A percentile compares a stretch with the other conserved stretches of the same genome.
These are phyloP conservation scores for Cystobasidium onofrii DNA, from an alignment of 768 basidiomycete species.

Conservation along the genomic window DNA sequence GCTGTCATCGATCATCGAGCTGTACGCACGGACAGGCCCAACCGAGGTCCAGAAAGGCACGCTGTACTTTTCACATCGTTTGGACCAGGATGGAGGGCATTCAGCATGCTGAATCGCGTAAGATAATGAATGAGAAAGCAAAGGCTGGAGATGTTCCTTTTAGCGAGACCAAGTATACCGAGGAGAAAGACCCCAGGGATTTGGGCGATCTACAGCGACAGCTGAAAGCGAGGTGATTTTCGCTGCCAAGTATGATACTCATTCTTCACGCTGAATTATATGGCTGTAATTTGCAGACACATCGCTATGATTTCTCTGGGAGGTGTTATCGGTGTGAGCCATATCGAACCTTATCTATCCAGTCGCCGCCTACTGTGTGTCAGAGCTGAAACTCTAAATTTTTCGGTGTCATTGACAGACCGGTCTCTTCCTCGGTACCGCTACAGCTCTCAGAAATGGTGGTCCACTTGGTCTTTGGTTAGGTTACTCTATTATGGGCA, in stretches of 20 bases:
- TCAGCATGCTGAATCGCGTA: neutral
- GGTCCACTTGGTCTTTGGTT: constrained; percentile 55
- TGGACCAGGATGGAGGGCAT: neutral
- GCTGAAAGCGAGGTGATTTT: constrained; percentile 17
- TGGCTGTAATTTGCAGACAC: neutral
- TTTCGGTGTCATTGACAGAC: constrained; percentile 40
- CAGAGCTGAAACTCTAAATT: neutral
- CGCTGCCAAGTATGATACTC: neutral
- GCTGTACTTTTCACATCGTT: neutral
- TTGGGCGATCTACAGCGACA: constrained; percentile 16
- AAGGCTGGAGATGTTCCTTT: constrained; percentile 4
- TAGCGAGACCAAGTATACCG: neutral
- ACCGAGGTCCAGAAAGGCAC: too few species aligned
- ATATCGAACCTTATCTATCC: neutral
- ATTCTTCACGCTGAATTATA: neutral
- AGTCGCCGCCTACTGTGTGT: neutral
- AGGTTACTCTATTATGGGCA: constrained; percentile 51
- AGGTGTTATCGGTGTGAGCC: constrained; percentile 14
- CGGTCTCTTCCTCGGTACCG: constrained; percentile 56
- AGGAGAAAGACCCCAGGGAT: constrained; percentile 3
- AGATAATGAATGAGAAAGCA: neutral
- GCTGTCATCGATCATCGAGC: too few species aligned
- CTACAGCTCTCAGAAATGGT: constrained; percentile 50
- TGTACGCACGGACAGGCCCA: too few species aligned
- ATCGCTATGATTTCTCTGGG: constrained; percentile 13